phyloP scores from a whole-genome alignment of 495 filamentous ascomycete species.

The Neurospora hispaniola region DNA sequence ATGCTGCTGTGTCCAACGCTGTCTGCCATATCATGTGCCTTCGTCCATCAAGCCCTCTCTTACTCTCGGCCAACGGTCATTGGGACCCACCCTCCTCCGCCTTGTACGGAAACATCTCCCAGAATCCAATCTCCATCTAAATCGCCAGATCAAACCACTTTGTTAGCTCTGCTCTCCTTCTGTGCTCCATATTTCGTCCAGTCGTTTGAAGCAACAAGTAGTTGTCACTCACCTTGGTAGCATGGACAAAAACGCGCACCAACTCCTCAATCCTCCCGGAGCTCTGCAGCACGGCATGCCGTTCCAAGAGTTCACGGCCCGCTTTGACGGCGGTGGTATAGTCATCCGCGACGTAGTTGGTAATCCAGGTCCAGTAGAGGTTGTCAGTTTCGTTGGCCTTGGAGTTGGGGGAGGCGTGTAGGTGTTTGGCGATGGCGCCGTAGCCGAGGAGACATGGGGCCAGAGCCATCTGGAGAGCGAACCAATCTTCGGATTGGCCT shows the following conservation, averaged over 20 bases:
- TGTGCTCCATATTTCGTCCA: neutral
- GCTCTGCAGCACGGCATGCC: conserved; percentile 57
- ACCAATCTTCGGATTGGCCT: conserved; percentile 74
- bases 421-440: conserved; percentile 57
- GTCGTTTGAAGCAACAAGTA: neutral
- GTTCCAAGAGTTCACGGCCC: conserved; percentile 61
- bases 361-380: conserved; percentile 81
- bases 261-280: conserved; percentile 68
- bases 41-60: neutral
- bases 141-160: neutral
- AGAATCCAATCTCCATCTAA: conserved; percentile 82
- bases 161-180: neutral
- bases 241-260: conserved; percentile 71
- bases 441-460: conserved; percentile 85
- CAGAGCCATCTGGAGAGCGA: conserved; percentile 71
- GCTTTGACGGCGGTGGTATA: conserved; percentile 57
- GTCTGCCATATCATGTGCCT: neutral
- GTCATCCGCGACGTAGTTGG: conserved; percentile 73
- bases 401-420: conserved; percentile 46
- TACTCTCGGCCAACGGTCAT: neutral
- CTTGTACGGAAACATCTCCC: conserved; percentile 53
- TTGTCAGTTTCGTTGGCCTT: conserved; percentile 56
- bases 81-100: neutral
- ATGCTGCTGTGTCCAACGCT: neutral
- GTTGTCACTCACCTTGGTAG: conserved; percentile 51